Evolutionary conservation across 2,329 filamentous ascomycete species (phyloP).

Genomic region (Ceratocystis eucalypticola): DNA sequence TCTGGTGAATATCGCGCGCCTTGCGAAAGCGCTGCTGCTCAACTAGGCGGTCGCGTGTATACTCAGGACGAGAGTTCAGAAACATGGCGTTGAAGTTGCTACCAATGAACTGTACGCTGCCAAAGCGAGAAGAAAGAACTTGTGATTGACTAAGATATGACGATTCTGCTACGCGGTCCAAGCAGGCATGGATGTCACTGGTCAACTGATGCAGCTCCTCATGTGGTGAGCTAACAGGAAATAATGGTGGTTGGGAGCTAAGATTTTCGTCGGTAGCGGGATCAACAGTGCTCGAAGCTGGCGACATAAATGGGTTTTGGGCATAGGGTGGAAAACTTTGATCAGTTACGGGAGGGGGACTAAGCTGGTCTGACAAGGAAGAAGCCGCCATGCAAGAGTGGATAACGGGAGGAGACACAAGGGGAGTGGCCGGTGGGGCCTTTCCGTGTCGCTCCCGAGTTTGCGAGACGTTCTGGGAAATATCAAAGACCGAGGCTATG

Average conservation of each 20-base stretch:
- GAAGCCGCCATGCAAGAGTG: slow-evolving; percentile 12
- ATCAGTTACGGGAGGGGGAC: slow-evolving; percentile 5
- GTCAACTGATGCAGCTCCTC: background rate
- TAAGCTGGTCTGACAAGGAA: slow-evolving; percentile 2
- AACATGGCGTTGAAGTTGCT: slow-evolving; percentile 14
- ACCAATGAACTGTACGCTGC: slow-evolving; percentile 9
- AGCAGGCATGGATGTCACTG: slow-evolving; percentile 12
- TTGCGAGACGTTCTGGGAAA: slow-evolving; percentile 16
- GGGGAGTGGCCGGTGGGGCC: slow-evolving; percentile 6
- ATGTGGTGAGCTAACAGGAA: background rate
- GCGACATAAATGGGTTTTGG: slow-evolving; percentile 12
- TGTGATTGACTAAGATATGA: slow-evolving; percentile 8
- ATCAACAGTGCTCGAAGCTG: slow-evolving; percentile 15
- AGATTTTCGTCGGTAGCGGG: slow-evolving; percentile 5
- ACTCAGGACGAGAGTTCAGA: slow-evolving; percentile 2
- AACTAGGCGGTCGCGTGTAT: slow-evolving; percentile 5
- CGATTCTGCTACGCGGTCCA: slow-evolving; percentile 9
- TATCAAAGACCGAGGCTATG: slow-evolving; percentile 15
- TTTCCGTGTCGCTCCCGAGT: slow-evolving; percentile 8
- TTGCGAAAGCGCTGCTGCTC: slow-evolving; percentile 11
- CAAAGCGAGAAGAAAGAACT: background rate
- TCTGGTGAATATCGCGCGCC: slow-evolving; percentile 5
- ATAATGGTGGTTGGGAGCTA: background rate
- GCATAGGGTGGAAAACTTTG: slow-evolving; percentile 1
- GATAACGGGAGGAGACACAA: slow-evolving; percentile 16